These are phyloP conservation scores for Rosa hybrid DNA, from an alignment of 331 rosid genomes.

Conservation along the genomic window DNA sequence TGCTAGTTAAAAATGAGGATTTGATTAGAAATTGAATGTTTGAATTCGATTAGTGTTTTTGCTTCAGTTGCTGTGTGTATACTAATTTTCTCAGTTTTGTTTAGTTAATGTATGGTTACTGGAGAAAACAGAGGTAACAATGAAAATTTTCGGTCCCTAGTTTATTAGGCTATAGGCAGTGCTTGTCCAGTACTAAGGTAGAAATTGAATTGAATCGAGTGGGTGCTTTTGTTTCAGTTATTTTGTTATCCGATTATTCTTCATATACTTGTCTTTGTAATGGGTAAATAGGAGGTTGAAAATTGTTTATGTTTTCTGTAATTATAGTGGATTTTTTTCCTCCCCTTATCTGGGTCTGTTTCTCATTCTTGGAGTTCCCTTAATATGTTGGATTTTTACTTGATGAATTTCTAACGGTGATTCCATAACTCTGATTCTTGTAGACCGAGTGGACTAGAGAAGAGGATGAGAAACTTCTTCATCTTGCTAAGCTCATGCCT, in stretches of 20 bases:
- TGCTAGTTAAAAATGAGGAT: neutral
- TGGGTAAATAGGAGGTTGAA: neutral
- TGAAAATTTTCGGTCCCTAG: neutral
- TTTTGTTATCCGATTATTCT: neutral
- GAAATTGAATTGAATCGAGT: neutral
- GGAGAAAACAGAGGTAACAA: neutral
- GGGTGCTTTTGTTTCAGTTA: neutral
- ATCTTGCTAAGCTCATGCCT: conserved; percentile 99
- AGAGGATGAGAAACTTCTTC: conserved; percentile 94
- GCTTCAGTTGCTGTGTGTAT: neutral
- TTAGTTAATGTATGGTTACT: neutral
- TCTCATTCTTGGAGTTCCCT: neutral
- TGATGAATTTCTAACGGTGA: conserved; percentile 21
- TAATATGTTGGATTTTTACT: neutral
- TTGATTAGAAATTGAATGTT: neutral
- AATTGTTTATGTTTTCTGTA: neutral
- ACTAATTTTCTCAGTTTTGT: no score
- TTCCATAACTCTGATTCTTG: conserved; percentile 23
- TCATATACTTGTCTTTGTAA: neutral
- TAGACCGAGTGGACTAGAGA: conserved; percentile 97
- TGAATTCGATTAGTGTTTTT: neutral
- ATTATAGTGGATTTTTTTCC: neutral
- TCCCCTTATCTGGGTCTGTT: neutral
- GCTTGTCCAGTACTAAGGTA: neutral
- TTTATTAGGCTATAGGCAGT: neutral